Evolutionary conservation across 2,329 filamentous ascomycete species (phyloP).

Genomic region (Botrytis porri): DNA sequence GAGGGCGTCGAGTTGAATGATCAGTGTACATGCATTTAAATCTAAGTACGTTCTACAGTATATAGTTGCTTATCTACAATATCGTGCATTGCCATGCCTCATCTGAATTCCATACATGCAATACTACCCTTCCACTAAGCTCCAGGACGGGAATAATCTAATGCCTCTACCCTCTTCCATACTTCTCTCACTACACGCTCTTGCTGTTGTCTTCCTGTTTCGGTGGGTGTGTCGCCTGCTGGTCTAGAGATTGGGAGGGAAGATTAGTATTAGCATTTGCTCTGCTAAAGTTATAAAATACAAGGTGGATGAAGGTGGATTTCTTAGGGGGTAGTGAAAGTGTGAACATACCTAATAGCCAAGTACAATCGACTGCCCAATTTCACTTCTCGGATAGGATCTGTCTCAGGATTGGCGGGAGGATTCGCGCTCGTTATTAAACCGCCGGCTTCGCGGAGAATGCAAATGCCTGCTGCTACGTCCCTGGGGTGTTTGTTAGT

Average conservation of each 20-base stretch:
- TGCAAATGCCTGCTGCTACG: constrained; percentile 71
- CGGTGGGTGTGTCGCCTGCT: constrained; percentile 57
- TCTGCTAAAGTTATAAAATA: neutral
- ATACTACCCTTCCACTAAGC: constrained; percentile 30
- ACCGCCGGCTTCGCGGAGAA: constrained; percentile 71
- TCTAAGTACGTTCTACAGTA: neutral
- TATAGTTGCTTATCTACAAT: neutral
- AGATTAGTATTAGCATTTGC: neutral
- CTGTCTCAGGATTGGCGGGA: constrained; percentile 54
- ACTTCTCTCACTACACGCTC: constrained; percentile 69
- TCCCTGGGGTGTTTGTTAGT: constrained; percentile 49
- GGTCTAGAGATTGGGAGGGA: constrained; percentile 39
- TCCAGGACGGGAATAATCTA: constrained; percentile 67
- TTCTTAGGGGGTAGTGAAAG: neutral
- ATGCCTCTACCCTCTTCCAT: constrained; percentile 63
- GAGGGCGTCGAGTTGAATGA: neutral
- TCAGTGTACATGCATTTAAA: neutral
- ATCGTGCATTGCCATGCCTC: neutral
- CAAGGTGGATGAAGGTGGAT: too few relatives aligned
- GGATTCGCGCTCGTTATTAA: constrained; percentile 73
- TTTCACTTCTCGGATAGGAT: constrained; percentile 55
- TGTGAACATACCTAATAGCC: constrained; percentile 52
- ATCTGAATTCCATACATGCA: neutral
- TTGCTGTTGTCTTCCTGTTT: constrained; percentile 64
- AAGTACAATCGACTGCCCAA: constrained; percentile 69